Conservation (phyloP, 2,329 filamentous ascomycete genomes). For the Penicillium sp. region DNA sequence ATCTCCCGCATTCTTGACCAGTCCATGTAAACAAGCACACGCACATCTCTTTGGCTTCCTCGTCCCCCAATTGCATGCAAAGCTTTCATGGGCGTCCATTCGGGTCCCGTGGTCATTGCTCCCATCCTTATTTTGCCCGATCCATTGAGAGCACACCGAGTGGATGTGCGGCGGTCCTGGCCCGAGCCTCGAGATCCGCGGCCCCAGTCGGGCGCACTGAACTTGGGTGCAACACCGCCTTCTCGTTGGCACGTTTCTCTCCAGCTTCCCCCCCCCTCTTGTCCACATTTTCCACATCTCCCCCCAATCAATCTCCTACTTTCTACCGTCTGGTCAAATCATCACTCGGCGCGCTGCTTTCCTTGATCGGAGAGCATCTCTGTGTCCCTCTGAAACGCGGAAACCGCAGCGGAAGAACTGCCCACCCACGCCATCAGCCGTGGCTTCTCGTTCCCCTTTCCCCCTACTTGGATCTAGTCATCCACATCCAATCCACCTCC, state of each 20-base stretch:
- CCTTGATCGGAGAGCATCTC: constrained; percentile 6
- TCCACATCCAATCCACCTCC: not conserved
- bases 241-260: constrained; percentile 16
- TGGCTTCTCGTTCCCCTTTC: constrained; percentile 2
- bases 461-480: not conserved
- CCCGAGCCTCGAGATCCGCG: constrained; percentile 6
- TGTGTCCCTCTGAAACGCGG: constrained; percentile 14
- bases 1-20: too few species aligned
- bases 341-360: constrained; percentile 5
- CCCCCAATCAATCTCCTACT: constrained; percentile 2
- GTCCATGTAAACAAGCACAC: too few species aligned
- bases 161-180: constrained; percentile 6
- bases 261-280: constrained; percentile 7
- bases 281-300: not conserved
- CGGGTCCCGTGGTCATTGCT: not conserved
- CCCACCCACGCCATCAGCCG: constrained; percentile 7
- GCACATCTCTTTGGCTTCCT: too few species aligned
- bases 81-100: not conserved
- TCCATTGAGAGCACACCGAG: not conserved
- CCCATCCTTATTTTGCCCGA: not conserved
- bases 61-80: too few species aligned
- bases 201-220: constrained; percentile 3
- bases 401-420: constrained; percentile 10
- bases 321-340: constrained; percentile 9
- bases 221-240: constrained; percentile 8